Conservation (phyloP, 768 basidiomycete species). For the Mycena maculata region DNA sequence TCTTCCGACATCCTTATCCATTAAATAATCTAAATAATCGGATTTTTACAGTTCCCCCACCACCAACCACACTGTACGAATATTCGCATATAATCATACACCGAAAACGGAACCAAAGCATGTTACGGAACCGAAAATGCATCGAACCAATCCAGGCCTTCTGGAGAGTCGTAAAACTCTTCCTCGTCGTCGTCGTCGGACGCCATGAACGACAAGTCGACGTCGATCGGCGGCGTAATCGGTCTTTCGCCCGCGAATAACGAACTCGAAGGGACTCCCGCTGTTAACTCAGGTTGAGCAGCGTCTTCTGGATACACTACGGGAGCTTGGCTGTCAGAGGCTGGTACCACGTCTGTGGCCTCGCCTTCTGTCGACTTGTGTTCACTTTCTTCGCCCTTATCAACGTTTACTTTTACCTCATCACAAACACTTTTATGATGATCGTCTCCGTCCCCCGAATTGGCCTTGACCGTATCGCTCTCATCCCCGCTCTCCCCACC, state of each 20-base stretch:
- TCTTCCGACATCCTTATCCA: background rate
- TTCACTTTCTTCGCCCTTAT: slow-evolving; percentile 10
- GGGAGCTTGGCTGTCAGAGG: background rate
- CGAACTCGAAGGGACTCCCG: background rate
- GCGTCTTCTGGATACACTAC: background rate
- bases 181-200: slow-evolving; percentile 37
- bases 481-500: slow-evolving; percentile 25
- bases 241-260: background rate
- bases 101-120: too few relatives aligned
- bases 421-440: slow-evolving; percentile 29
- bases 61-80: too few relatives aligned
- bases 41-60: too few relatives aligned
- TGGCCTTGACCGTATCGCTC: slow-evolving; percentile 22
- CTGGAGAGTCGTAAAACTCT: slow-evolving; percentile 43
- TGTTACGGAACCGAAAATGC: slow-evolving; percentile 13
- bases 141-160: slow-evolving; percentile 39
- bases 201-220: slow-evolving; percentile 1
- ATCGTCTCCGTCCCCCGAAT: slow-evolving; percentile 13
- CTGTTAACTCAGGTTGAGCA: background rate
- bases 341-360: background rate
- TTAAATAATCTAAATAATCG: background rate
- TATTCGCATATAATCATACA: too few relatives aligned
- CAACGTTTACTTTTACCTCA: slow-evolving; percentile 23
- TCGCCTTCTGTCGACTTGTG: background rate
- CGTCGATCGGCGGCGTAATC: background rate